Percentiles rank a stretch among this genome's conserved stretches.
Conservation (phyloP, 2,329 filamentous ascomycete species). For the Tolypocladium guangdongense region DNA sequence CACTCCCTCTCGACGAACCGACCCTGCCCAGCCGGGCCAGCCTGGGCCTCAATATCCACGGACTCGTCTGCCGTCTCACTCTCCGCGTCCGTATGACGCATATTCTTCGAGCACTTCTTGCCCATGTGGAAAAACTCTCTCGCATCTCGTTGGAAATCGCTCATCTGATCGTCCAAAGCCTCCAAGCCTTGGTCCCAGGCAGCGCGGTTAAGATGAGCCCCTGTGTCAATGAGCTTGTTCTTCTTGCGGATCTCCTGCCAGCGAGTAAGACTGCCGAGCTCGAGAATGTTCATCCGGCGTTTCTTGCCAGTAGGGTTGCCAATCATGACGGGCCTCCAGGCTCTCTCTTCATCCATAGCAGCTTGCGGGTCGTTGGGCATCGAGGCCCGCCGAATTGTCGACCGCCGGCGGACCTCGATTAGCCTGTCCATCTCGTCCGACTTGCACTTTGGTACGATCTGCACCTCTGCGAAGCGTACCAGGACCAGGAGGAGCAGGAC, state of each 20-base stretch:
- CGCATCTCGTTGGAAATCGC: slow-evolving; percentile 21
- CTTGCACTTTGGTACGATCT: slow-evolving; percentile 56
- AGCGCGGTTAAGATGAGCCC: slow-evolving; percentile 23
- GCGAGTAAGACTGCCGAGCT: slow-evolving; percentile 55
- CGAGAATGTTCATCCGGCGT: slow-evolving; percentile 59
- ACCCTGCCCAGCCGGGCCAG: slow-evolving; percentile 5
- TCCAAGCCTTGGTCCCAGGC: slow-evolving; percentile 24
- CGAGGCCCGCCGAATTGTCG: slow-evolving; percentile 32
- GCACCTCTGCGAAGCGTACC: slow-evolving; percentile 52
- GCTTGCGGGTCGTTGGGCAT: slow-evolving; percentile 26
- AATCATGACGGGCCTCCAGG: slow-evolving; percentile 61
- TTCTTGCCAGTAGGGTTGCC: slow-evolving; percentile 60
- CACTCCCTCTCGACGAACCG: slow-evolving; percentile 21
- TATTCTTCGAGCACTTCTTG: slow-evolving; percentile 10
- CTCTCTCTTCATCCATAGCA: slow-evolving; percentile 38
- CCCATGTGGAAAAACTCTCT: slow-evolving; percentile 18
- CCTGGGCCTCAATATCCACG: slow-evolving; percentile 16
- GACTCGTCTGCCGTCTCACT: slow-evolving; percentile 15
- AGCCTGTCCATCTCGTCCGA: slow-evolving; percentile 42
- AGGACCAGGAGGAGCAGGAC: slow-evolving; percentile 51
- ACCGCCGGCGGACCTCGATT: slow-evolving; percentile 37
- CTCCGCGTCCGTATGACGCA: slow-evolving; percentile 17
- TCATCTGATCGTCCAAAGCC: slow-evolving; percentile 25
- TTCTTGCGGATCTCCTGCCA: slow-evolving; percentile 62
- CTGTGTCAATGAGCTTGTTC: slow-evolving; percentile 44